Conservation (phyloP, 345 rosid genomes). For the Sisymbrium altissimum region DNA sequence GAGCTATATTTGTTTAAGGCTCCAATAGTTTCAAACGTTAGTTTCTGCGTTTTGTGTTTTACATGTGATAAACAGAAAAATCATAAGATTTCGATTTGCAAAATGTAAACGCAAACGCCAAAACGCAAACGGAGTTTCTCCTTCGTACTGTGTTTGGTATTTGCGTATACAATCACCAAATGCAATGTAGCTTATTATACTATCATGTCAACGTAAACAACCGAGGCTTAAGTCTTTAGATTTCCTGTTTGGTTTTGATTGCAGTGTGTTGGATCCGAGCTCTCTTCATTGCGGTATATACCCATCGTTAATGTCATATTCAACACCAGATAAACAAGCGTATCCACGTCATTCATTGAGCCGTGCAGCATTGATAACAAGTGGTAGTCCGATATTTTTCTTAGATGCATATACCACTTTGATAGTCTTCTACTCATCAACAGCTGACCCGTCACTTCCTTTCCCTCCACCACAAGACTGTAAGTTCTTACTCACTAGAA, state of each 20-base stretch:
- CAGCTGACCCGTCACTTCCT: slow-evolving; percentile 79
- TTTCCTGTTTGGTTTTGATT: too few relatives aligned
- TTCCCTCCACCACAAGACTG: slow-evolving; percentile 97
- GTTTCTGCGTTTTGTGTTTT: background rate
- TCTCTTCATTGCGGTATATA: slow-evolving; percentile 87
- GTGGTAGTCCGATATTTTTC: slow-evolving; percentile 96
- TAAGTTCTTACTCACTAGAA: slow-evolving; percentile 39
- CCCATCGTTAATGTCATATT: slow-evolving; percentile 69
- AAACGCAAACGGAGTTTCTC: too few relatives aligned
- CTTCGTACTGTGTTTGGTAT: background rate
- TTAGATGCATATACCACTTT: slow-evolving; percentile 88
- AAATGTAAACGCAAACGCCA: too few relatives aligned
- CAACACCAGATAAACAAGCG: slow-evolving; percentile 81
- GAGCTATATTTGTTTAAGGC: background rate
- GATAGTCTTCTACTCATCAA: slow-evolving; percentile 86
- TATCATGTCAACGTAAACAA: too few relatives aligned
- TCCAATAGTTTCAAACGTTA: background rate
- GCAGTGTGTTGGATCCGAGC: slow-evolving; percentile 87
- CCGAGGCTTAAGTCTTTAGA: too few relatives aligned
- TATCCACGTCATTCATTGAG: slow-evolving; percentile 93
- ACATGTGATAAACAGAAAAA: too few relatives aligned
- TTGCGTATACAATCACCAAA: background rate
- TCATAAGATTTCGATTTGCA: background rate
- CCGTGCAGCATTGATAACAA: slow-evolving; percentile 83
- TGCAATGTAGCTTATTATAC: too few relatives aligned